A percentile compares a stretch with the other conserved stretches of the same genome.
phyloP scores from a whole-genome alignment of 257 asterid genomes.

The Fraxinus excelsior region DNA sequence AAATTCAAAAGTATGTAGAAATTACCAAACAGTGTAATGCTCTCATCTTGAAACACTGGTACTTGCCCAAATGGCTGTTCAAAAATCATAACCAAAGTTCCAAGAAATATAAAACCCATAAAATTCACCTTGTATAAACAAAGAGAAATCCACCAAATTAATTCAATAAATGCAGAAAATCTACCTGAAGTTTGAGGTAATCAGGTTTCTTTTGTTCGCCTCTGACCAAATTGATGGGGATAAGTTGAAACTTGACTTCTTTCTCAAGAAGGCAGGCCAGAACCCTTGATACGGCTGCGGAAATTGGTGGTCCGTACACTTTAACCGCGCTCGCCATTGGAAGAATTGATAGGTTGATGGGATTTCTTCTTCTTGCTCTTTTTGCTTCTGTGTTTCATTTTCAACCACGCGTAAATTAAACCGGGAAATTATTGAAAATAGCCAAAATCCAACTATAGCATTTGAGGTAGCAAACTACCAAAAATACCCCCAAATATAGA shows the following conservation, averaged over 20 bases:
- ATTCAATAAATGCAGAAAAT: neutral
- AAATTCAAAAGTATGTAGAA: neutral
- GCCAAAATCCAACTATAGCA: too few relatives aligned
- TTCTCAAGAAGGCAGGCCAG: constrained; percentile 73
- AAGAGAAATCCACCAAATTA: neutral
- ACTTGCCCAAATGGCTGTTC: constrained; percentile 91
- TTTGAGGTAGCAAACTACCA: too few relatives aligned
- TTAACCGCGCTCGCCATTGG: constrained; percentile 70
- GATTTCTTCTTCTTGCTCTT: neutral
- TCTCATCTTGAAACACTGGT: constrained; percentile 79
- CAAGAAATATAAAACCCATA: neutral
- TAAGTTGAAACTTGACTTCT: constrained; percentile 67
- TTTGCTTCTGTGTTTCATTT: neutral
- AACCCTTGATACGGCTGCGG: constrained; percentile 77
- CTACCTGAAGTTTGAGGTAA: constrained; percentile 80
- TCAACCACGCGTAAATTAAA: neutral
- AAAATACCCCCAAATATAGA: too few relatives aligned
- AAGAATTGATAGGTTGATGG: neutral
- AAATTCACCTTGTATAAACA: neutral
- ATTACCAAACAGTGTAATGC: constrained; percentile 67
- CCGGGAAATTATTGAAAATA: too few relatives aligned
- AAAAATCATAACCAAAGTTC: constrained; percentile 22
- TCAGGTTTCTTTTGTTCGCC: constrained; percentile 80
- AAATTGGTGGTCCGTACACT: constrained; percentile 77
- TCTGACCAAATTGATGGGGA: constrained; percentile 69